phyloP scores from a whole-genome alignment of 306 rosid genomes.

The Morella rubra region DNA sequence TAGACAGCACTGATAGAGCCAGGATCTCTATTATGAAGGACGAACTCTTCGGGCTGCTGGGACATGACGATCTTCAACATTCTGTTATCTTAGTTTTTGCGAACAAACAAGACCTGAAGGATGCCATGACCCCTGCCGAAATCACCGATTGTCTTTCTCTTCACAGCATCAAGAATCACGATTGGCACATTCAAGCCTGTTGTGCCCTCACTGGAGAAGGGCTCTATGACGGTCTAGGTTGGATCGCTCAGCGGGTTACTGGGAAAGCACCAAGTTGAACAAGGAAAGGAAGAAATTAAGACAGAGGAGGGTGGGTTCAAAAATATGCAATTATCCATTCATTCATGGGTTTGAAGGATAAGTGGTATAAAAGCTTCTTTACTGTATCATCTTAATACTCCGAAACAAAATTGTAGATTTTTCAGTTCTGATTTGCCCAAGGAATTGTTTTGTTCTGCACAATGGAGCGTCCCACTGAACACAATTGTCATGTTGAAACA shows the following conservation, averaged over 20 bases:
- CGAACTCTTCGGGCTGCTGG: conserved; percentile 90
- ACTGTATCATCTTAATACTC: conserved; percentile 43
- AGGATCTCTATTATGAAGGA: conserved; percentile 91
- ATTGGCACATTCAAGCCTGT: conserved; percentile 99
- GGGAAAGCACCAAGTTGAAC: conserved; percentile 70
- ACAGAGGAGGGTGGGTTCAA: neutral
- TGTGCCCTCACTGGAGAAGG: conserved; percentile 96
- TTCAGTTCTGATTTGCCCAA: conserved; percentile 34
- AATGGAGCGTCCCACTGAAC: conserved; percentile 14
- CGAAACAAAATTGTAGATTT: conserved; percentile 42
- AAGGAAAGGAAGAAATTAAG: neutral
- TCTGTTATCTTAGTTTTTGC: conserved; percentile 83
- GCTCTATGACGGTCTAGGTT: conserved; percentile 87
- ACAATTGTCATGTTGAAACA: neutral
- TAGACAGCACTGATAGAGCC: conserved; percentile 94
- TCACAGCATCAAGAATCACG: conserved; percentile 98
- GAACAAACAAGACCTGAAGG: conserved; percentile 96
- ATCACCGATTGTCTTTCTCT: conserved; percentile 89
- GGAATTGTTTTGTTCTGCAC: conserved; percentile 2
- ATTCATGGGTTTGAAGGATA: conserved; percentile 32
- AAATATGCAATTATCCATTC: conserved; percentile 34
- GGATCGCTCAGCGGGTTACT: conserved; percentile 82
- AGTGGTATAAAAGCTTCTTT: conserved; percentile 30
- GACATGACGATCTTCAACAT: conserved; percentile 87
- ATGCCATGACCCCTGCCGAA: conserved; percentile 99